Evolutionary conservation across 345 rosid species (phyloP).

Genomic region (Populus tremula): DNA sequence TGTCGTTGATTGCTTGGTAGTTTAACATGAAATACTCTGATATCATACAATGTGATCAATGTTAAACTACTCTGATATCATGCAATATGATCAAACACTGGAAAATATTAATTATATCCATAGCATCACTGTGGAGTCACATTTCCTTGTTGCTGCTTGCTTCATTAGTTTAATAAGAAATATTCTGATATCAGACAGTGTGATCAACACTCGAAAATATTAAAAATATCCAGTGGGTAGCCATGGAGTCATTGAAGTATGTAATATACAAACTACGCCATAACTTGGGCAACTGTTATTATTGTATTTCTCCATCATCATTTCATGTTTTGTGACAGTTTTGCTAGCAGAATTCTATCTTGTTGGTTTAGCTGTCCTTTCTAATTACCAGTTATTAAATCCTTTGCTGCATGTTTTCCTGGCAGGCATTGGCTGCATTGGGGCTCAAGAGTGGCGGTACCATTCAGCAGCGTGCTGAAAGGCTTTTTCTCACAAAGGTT

Average conservation of each 20-base stretch:
- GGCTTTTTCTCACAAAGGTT: slow-evolving; percentile 94
- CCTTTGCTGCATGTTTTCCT: slow-evolving; percentile 4
- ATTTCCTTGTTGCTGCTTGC: not conserved
- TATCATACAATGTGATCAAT: not conserved
- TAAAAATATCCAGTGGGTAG: not conserved
- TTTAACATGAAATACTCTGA: not conserved
- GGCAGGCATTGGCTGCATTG: slow-evolving; percentile 76
- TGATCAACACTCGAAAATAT: not conserved
- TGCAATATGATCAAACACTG: not conserved
- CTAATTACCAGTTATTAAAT: not conserved
- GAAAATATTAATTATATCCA: not conserved
- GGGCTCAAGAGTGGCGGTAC: slow-evolving; percentile 95
- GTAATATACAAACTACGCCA: not conserved
- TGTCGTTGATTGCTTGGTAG: not conserved
- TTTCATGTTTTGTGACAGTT: not conserved
- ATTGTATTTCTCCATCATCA: not conserved
- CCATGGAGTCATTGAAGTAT: not conserved
- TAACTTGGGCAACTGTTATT: not conserved
- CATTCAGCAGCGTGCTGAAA: slow-evolving; percentile 83
- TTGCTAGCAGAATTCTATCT: not conserved
- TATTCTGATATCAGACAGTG: not conserved
- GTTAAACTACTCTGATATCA: not conserved
- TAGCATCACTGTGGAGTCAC: not conserved
- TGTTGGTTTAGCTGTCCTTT: not conserved
- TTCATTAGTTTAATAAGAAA: not conserved